Base-by-base conservation (phyloP, 2,329 filamentous ascomycete genomes). In the Calonectria crousiana region DNA sequence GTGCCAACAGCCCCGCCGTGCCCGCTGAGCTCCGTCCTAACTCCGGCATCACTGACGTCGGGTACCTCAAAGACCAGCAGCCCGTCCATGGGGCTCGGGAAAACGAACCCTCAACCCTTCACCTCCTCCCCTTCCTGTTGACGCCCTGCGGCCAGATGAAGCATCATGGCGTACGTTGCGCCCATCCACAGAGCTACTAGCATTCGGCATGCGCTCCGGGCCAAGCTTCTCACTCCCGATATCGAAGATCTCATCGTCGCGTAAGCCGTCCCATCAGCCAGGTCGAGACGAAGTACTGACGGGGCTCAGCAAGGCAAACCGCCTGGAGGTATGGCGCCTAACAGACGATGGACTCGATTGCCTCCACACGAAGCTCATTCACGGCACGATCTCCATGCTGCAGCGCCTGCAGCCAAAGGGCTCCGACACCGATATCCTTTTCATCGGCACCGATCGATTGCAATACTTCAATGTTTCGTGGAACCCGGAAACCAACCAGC, bases 161-260 rank as follows among this genome's bases (percentile, higher is more conserved):
- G 34, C 76, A 81, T 62, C 71, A 99, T 99, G 97, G 94, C 97
- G 67, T 99, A 98, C 84, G 89, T 99, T 81, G 95, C 95, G 75
- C 96, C 97, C 49, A 97, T 99, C 72, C 97, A 99, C 85, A 91
- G 93, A 80, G 94, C 97, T 30, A 98, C 95, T 84, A 98, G 95
- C 87, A 93, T 98, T 77, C 93, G 96, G 70, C 94, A 98, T 90
- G 96, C 96, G 18, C 85, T 98, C 78, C 95, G 93, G 82, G 90
- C 96, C 74, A 92, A 92, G 79, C 93, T 98, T 80, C 88, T 98
- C 67, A 90, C 91, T 53, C 87, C 91, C 6, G 91, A 94, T 66
- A 92, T 95, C 75, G 94, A 98, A 80, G 95, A 95, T 80, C 88
- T 99, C 76, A 92, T 98, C 68, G 89, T 98, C 81, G 95, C 95